Base-by-base conservation (phyloP, 225 moss, liverwort and hornwort species). In the Neckera pumila region DNA sequence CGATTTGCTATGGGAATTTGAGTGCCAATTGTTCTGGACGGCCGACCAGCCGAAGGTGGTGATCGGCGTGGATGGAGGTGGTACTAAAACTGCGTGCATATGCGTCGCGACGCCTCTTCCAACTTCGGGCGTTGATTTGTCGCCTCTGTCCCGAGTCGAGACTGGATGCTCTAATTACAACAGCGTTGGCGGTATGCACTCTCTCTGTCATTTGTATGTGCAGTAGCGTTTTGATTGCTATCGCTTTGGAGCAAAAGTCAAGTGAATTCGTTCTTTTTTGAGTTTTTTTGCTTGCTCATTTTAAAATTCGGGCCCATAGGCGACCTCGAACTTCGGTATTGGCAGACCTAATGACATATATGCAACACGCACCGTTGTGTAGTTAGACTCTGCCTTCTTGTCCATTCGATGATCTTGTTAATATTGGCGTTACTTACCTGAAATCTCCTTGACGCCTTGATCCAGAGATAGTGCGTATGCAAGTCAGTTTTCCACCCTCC, bases 21-120 rank as follows among this genome's bases (percentile, higher is more conserved):
- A 98, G 86, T 42, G 71, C 23, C 82, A 80, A 20, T 63, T 88
- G 71, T 84, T 66, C 23, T 90, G 77, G 38, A 86, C 80, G 49
- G 60, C 82, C 27, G 90, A 79, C 40, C 90, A 88, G 88, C 95
- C 82, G 43, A 88, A 88, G 65, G 93, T 96, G 62, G 96, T 97
- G 91, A 92, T 99, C 57, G 98, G 98, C 80, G 96, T 99, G 74
- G 98, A 97, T 76, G 98, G 98, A 67, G 98, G 98, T 79, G 96
- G 95, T 4, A 96, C 97, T 36, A 94, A 94, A 47, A 99, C 98
- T 17, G 91, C 90, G 88, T 97, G 97, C 65, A 93, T 97, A 67
- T 97, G 96, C 75, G 86, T 97, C 34, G 92, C 97, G 31, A 92
- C 91, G 64, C 89, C 87, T 76, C 88, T 92, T 65, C 80, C 90